phyloP scores from a whole-genome alignment of 345 rosid genomes.

The Psidium guajava region DNA sequence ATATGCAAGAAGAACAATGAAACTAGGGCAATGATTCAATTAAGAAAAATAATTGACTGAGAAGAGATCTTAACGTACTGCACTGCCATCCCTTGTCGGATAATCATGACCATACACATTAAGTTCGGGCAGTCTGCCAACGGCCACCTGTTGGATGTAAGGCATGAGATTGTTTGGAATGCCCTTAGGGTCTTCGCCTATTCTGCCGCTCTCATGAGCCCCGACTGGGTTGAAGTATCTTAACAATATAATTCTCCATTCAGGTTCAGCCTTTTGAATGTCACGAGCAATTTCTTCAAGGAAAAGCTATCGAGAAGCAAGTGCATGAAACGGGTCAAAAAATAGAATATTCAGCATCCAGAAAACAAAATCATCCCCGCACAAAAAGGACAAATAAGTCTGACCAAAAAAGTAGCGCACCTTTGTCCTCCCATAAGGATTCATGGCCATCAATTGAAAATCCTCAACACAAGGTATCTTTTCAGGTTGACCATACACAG shows the following conservation, averaged over 20 bases:
- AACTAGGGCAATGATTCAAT: neutral
- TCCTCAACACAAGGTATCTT: slow-evolving; percentile 76
- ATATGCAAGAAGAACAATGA: neutral
- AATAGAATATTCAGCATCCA: neutral
- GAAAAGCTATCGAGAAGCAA: slow-evolving; percentile 38
- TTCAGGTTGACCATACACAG: slow-evolving; percentile 94
- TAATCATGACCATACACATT: slow-evolving; percentile 86
- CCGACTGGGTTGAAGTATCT: slow-evolving; percentile 96
- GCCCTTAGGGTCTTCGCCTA: slow-evolving; percentile 97
- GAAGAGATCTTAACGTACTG: slow-evolving; percentile 34
- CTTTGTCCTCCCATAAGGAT: slow-evolving; percentile 94
- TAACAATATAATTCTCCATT: slow-evolving; percentile 73
- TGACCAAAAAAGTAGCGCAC: slow-evolving; percentile 12
- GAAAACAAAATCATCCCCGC: neutral
- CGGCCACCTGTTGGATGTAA: slow-evolving; percentile 94
- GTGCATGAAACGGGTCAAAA: neutral
- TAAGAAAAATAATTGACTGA: neutral
- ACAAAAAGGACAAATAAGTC: neutral
- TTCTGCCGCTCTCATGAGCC: slow-evolving; percentile 86
- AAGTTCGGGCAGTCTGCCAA: slow-evolving; percentile 84
- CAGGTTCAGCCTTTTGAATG: slow-evolving; percentile 75
- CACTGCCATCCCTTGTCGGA: slow-evolving; percentile 84
- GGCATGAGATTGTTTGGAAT: slow-evolving; percentile 95
- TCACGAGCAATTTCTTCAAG: slow-evolving; percentile 91
- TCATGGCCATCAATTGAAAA: slow-evolving; percentile 67